Percentiles rank a stretch among this genome's conserved stretches.
Conservation (phyloP, 2,329 filamentous ascomycete genomes). For the Sporothrix pallida region DNA sequence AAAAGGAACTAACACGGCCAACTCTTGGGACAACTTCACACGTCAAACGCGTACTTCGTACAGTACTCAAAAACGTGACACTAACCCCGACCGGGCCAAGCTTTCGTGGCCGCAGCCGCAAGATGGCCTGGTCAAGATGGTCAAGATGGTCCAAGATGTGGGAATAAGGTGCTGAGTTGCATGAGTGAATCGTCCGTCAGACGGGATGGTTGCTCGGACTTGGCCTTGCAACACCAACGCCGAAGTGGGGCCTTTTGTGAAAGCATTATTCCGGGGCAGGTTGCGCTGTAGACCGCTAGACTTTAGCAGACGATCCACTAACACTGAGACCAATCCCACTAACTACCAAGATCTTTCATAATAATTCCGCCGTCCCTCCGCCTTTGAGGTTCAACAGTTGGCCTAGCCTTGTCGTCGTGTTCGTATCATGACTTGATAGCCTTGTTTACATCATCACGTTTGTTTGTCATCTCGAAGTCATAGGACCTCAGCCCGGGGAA, state of each 20-base stretch:
- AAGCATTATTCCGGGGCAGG: not conserved
- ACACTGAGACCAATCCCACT: too few relatives aligned
- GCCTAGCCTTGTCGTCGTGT: too few relatives aligned
- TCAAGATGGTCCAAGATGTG: not conserved
- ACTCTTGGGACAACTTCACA: not conserved
- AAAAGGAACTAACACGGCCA: too few relatives aligned
- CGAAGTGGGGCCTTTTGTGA: not conserved
- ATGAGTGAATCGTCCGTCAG: not conserved
- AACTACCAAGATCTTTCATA: not conserved
- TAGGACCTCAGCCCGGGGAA: too few relatives aligned
- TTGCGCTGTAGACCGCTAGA: too few relatives aligned
- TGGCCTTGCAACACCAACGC: not conserved
- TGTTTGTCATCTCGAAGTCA: too few relatives aligned
- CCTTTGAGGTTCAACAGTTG: too few relatives aligned
- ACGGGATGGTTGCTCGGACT: not conserved
- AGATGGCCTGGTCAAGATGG: too few relatives aligned
- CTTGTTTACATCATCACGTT: too few relatives aligned
- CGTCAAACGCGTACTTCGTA: not conserved
- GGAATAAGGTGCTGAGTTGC: conserved; percentile 10
- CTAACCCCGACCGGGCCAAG: not conserved
- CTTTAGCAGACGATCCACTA: too few relatives aligned
- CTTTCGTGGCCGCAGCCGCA: too few relatives aligned
- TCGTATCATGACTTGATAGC: too few relatives aligned
- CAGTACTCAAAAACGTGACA: not conserved
- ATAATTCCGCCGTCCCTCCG: not conserved